phyloP scores from a whole-genome alignment of 2,329 filamentous ascomycete genomes.

The Ceratocystis diversiconidia region DNA sequence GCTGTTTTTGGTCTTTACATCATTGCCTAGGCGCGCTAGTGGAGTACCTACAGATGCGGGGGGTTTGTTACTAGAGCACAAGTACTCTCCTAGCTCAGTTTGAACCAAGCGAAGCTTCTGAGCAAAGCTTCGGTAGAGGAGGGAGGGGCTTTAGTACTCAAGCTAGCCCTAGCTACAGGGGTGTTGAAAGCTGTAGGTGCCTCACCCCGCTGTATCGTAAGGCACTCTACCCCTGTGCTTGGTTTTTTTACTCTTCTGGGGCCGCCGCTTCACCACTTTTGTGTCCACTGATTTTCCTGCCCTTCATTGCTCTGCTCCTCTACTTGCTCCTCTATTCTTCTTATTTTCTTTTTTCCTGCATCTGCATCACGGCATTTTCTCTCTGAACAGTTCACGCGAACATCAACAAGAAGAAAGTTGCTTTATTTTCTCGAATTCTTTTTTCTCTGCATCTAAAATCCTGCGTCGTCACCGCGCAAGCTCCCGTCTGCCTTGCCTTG shows the following conservation, averaged over 20 bases:
- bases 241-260: background rate
- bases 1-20: background rate
- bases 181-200: background rate
- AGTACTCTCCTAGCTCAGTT: background rate
- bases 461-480: background rate
- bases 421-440: background rate
- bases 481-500: background rate
- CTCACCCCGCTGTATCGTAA: background rate
- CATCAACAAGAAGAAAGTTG: no score
- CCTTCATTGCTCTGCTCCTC: background rate
- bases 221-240: background rate
- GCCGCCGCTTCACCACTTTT: background rate
- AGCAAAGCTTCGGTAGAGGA: background rate
- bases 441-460: background rate
- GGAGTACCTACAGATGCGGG: background rate
- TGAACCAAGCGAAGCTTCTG: background rate
- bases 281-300: background rate
- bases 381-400: no score
- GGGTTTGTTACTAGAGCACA: background rate
- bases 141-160: background rate
- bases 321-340: background rate
- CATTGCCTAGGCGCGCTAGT: background rate
- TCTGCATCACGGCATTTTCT: no score
- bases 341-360: background rate
- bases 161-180: background rate